A percentile compares a stretch with the other conserved stretches of the same genome.
phyloP scores from a whole-genome alignment of 306 rosid genomes.

The Cucurbita maxima region DNA sequence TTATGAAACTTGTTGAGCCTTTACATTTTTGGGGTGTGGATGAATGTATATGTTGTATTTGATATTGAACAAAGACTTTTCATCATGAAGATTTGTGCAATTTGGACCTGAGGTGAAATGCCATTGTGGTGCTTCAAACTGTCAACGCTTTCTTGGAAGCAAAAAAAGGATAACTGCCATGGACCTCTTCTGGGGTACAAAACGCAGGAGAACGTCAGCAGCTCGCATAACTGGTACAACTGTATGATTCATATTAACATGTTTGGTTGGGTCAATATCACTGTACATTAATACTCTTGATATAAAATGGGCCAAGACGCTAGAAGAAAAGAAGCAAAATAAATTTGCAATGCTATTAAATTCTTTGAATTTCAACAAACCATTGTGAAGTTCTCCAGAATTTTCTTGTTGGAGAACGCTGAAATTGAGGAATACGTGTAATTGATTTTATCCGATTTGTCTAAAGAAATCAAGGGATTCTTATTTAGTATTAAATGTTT shows the following conservation, averaged over 20 bases:
- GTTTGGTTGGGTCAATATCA: neutral
- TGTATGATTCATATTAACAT: neutral
- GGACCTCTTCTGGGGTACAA: constrained; percentile 57
- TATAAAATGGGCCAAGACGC: neutral
- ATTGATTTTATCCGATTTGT: neutral
- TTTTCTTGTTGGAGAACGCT: neutral
- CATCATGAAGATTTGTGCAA: constrained; percentile 60
- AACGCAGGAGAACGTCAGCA: constrained; percentile 57
- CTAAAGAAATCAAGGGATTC: neutral
- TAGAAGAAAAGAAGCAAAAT: constrained; percentile 1
- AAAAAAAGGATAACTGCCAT: constrained; percentile 48
- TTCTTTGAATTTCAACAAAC: neutral
- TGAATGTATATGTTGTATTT: neutral
- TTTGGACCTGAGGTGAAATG: constrained; percentile 87
- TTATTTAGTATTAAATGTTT: neutral
- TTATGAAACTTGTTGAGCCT: too few relatives aligned
- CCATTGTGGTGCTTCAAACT: constrained; percentile 59
- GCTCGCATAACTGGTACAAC: constrained; percentile 18
- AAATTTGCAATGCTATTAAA: neutral
- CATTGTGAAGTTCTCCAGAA: neutral
- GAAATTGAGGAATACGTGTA: constrained; percentile 2
- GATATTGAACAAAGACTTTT: neutral
- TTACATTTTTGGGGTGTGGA: too few relatives aligned
- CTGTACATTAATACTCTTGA: neutral
- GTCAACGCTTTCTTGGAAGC: constrained; percentile 78